Percentiles rank a stretch among this genome's conserved stretches.
phyloP scores from a whole-genome alignment of 352 stramenopile species.

The Phytophthora melonis region DNA sequence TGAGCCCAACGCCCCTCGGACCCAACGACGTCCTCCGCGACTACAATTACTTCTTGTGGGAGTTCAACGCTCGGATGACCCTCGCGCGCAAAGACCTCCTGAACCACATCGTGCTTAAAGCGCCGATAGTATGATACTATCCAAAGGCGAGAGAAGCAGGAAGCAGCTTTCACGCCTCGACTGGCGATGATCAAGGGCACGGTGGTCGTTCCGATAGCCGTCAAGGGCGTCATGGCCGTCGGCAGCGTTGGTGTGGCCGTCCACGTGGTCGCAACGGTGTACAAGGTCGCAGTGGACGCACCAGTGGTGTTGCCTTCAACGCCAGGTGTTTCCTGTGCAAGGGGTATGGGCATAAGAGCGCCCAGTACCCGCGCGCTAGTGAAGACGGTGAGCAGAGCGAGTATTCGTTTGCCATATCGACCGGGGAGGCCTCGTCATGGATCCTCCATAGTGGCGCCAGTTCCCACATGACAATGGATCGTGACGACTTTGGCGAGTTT shows the following conservation, averaged over 20 bases:
- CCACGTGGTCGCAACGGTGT: not conserved
- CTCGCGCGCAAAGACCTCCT: not conserved
- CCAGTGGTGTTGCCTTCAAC: slow-evolving; percentile 1
- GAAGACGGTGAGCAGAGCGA: not conserved
- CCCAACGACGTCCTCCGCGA: not conserved
- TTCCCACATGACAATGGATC: slow-evolving; percentile 29
- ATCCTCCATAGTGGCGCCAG: slow-evolving; percentile 37
- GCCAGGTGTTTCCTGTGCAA: slow-evolving; percentile 21
- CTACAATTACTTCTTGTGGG: not conserved
- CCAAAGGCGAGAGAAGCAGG: not conserved
- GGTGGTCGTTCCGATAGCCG: not conserved
- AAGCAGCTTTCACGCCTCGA: not conserved
- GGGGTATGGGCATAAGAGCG: slow-evolving; percentile 13
- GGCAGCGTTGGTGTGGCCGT: too few relatives aligned
- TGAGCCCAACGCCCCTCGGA: not conserved
- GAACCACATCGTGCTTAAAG: not conserved
- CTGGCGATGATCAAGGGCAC: not conserved
- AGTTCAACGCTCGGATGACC: not conserved
- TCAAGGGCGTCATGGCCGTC: not conserved
- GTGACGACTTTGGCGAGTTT: slow-evolving; percentile 18
- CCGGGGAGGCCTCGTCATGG: not conserved
- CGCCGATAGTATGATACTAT: not conserved
- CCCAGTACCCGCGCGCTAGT: slow-evolving; percentile 1
- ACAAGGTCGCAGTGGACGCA: not conserved
- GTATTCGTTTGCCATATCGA: slow-evolving; percentile 8